Evolutionary conservation across 352 stramenopile genomes (phyloP).

Genomic region (Pythium monospermum): DNA sequence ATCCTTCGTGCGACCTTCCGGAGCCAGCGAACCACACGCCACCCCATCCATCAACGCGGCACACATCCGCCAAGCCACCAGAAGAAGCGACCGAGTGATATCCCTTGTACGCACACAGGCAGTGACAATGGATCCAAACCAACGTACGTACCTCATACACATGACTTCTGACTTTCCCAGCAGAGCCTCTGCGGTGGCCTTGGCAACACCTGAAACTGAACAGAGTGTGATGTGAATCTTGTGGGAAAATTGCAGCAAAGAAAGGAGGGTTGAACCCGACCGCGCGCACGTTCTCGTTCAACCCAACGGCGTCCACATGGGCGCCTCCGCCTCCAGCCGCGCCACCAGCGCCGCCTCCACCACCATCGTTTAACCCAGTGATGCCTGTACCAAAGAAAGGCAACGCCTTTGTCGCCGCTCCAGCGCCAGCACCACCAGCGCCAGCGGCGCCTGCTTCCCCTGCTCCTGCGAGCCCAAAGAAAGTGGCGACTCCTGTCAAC

Average conservation of each 20-base stretch:
- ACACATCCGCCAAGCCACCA: no score
- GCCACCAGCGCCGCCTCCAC: slow-evolving; percentile 32
- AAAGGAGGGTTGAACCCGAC: slow-evolving; percentile 59
- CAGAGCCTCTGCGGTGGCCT: no score
- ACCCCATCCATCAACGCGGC: no score
- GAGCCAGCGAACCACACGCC: no score
- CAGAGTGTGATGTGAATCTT: neutral
- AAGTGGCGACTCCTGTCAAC: neutral
- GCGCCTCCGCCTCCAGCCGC: slow-evolving; percentile 38
- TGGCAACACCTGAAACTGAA: neutral
- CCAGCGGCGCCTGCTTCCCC: slow-evolving; percentile 18
- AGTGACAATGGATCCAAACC: slow-evolving; percentile 41
- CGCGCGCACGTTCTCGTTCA: slow-evolving; percentile 78
- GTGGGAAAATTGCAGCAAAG: no score
- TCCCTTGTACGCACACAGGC: no score
- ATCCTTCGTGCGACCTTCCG: no score
- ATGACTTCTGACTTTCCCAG: no score
- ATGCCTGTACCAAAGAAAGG: slow-evolving; percentile 79
- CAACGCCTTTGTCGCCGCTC: slow-evolving; percentile 30
- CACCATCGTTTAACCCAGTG: slow-evolving; percentile 50
- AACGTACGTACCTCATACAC: slow-evolving; percentile 33
- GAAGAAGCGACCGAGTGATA: no score
- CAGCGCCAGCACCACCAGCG: slow-evolving; percentile 8
- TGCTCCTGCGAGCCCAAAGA: slow-evolving; percentile 20
- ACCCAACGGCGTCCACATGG: slow-evolving; percentile 58